These are phyloP conservation scores for Nepenthes gracilis DNA, from an alignment of 148 eudicot species.

Conservation along the genomic window DNA sequence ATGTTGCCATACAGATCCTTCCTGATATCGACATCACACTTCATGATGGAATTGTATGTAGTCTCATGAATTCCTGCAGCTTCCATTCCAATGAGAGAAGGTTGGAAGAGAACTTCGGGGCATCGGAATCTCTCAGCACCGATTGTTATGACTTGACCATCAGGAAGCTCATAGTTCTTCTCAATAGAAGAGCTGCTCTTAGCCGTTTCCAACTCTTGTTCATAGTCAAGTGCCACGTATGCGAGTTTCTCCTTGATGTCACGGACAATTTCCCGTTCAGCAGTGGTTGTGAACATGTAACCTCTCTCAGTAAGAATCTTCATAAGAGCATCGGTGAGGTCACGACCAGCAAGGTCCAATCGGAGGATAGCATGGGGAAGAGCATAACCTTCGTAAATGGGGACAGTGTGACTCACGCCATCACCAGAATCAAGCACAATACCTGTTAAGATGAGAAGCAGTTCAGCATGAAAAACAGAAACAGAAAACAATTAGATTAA, in stretches of 20 bases:
- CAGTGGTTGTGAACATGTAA: conserved; percentile 67
- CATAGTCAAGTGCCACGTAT: conserved; percentile 68
- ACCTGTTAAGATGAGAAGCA: conserved; percentile 19
- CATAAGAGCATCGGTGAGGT: conserved; percentile 66
- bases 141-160: conserved; percentile 77
- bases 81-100: conserved; percentile 69
- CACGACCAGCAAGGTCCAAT: conserved; percentile 73
- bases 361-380: conserved; percentile 82
- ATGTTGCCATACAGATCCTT: conserved; percentile 72
- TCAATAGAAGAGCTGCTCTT: conserved; percentile 67
- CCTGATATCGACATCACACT: conserved; percentile 79
- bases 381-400: conserved; percentile 72
- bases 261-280: conserved; percentile 79
- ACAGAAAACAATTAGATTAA: not conserved
- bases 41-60: conserved; percentile 75
- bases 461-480: not conserved
- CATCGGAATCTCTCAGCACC: conserved; percentile 78
- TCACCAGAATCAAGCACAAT: conserved; percentile 78
- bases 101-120: conserved; percentile 79
- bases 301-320: conserved; percentile 74
- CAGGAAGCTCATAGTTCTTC: conserved; percentile 71
- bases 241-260: conserved; percentile 72
- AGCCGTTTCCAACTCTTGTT: conserved; percentile 68
- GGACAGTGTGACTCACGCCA: conserved; percentile 82
- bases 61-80: conserved; percentile 77